Evolutionary conservation across 75 land plant species (phyloP).

Genomic region (Pseudotsuga menziesii): DNA sequence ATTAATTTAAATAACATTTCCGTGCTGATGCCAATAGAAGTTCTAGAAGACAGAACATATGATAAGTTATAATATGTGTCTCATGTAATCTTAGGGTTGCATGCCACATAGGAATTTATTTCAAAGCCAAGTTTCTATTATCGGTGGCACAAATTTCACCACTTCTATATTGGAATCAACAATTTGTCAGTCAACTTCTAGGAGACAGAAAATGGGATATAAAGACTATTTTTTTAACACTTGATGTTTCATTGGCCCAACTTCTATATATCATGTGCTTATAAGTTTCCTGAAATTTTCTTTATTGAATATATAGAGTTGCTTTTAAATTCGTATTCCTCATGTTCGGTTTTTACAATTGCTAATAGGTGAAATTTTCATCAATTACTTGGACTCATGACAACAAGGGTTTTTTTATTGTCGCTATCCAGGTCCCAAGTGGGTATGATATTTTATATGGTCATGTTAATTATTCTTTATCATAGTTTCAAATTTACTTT

Average conservation of each 20-base stretch:
- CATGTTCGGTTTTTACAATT: too few relatives aligned
- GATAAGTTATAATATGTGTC: too few relatives aligned
- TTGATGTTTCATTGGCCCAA: not conserved
- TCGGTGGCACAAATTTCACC: too few relatives aligned
- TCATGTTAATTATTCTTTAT: not conserved
- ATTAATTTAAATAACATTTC: too few relatives aligned
- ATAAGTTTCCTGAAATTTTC: not conserved
- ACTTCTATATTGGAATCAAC: not conserved
- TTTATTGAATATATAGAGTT: not conserved
- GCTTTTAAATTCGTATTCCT: not conserved
- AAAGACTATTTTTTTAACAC: not conserved
- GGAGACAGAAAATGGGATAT: not conserved
- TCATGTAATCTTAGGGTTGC: too few relatives aligned
- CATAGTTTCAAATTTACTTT: too few relatives aligned
- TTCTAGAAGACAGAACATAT: too few relatives aligned
- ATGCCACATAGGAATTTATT: too few relatives aligned
- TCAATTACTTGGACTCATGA: constrained; percentile 90
- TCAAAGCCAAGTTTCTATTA: too few relatives aligned
- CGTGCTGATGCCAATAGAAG: too few relatives aligned
- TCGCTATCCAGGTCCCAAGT: constrained; percentile 92
- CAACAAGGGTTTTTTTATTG: constrained; percentile 93
- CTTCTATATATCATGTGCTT: not conserved
- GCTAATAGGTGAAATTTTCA: constrained; percentile 84
- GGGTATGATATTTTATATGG: constrained; percentile 12
- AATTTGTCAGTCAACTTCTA: not conserved